Percentiles rank a stretch among this genome's conserved stretches.
Conservation (phyloP, 1,139 yeast genomes). For the Yamadazyma aaseri region DNA sequence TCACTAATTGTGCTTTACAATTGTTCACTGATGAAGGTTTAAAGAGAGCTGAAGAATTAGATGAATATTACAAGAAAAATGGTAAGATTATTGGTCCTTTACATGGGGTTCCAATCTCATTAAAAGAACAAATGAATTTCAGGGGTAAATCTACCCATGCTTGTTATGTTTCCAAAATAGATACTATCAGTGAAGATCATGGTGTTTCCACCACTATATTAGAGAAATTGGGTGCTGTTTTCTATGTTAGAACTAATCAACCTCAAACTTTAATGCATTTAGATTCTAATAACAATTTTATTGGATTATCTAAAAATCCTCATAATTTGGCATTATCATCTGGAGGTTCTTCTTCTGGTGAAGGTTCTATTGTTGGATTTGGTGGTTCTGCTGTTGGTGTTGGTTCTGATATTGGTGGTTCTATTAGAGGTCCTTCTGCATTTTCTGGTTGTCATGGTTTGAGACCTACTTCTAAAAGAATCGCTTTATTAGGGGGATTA, state of each 20-base stretch:
- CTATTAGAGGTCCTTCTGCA: constrained; percentile 75
- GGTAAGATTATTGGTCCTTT: constrained; percentile 72
- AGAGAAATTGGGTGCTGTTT: constrained; percentile 65
- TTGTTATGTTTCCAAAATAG: constrained; percentile 57
- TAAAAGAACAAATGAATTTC: constrained; percentile 57
- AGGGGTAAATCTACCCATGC: constrained; percentile 60
- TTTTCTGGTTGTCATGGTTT: constrained; percentile 66
- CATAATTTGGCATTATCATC: constrained; percentile 39
- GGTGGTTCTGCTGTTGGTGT: constrained; percentile 67
- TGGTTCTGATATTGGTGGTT: constrained; percentile 81
- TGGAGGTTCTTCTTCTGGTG: constrained; percentile 77
- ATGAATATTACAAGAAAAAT: constrained; percentile 40
- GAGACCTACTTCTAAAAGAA: constrained; percentile 66
- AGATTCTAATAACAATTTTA: constrained; percentile 41
- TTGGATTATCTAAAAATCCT: constrained; percentile 41
- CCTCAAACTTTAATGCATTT: constrained; percentile 52
- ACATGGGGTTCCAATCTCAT: constrained; percentile 50
- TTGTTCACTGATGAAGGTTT: constrained; percentile 36
- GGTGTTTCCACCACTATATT: constrained; percentile 52
- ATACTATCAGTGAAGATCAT: constrained; percentile 48
- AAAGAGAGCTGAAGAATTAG: constrained; percentile 33
- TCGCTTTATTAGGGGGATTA: constrained; percentile 49
- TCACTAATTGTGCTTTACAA: constrained; percentile 37
- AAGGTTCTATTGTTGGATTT: constrained; percentile 65
- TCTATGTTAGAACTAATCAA: constrained; percentile 47